phyloP scores from a whole-genome alignment of 2,329 filamentous ascomycete species.

The Cordyceps farinosa region DNA sequence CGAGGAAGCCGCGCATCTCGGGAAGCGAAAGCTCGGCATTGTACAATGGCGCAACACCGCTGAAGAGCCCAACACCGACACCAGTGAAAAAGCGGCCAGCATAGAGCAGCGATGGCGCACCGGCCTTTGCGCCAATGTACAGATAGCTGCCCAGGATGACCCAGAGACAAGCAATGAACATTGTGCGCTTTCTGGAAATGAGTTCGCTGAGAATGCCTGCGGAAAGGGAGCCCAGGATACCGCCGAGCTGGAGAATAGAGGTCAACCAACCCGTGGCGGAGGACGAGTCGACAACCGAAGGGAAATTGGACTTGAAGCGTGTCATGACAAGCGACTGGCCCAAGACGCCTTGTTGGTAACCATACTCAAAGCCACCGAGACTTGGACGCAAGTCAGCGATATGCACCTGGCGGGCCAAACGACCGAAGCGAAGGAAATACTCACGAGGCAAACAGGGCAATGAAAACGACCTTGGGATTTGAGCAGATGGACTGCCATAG shows the following conservation, averaged over 20 bases:
- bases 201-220: constrained; percentile 47
- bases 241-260: constrained; percentile 48
- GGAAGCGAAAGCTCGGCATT: constrained; percentile 55
- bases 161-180: constrained; percentile 47
- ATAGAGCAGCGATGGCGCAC: constrained; percentile 41
- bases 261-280: constrained; percentile 49
- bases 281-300: constrained; percentile 42
- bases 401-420: too few relatives aligned
- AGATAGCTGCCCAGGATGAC: constrained; percentile 44
- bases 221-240: constrained; percentile 45
- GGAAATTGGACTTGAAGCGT: constrained; percentile 47
- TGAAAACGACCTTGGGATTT: constrained; percentile 38
- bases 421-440: constrained; percentile 6
- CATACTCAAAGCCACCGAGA: constrained; percentile 51
- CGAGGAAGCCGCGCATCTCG: constrained; percentile 63
- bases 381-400: constrained; percentile 25
- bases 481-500: constrained; percentile 30
- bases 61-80: constrained; percentile 46
- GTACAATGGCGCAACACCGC: constrained; percentile 43
- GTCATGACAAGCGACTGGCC: constrained; percentile 52
- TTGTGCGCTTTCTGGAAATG: constrained; percentile 49
- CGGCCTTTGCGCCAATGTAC: constrained; percentile 39
- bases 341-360: constrained; percentile 53
- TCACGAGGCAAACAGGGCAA: constrained; percentile 40
- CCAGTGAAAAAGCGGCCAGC: constrained; percentile 49